Conservation (phyloP, 768 basidiomycete species). For the Kwoniella europaea region DNA sequence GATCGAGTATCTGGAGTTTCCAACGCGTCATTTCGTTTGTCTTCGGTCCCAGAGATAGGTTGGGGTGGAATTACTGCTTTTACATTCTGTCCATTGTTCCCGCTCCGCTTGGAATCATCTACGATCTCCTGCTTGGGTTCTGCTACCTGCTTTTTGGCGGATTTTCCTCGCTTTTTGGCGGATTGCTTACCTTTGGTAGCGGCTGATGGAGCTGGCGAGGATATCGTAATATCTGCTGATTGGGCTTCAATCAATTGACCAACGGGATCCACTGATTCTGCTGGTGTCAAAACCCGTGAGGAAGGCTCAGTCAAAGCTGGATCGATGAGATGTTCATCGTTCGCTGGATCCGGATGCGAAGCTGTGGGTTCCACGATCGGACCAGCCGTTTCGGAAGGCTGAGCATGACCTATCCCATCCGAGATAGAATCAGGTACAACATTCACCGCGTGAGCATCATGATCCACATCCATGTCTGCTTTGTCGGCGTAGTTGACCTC, state of each 20-base stretch:
- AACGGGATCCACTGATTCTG: neutral
- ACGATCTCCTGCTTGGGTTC: neutral
- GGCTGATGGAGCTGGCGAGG: neutral
- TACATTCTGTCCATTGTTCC: neutral
- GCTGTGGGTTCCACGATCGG: too few relatives aligned
- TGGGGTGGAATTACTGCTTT: neutral
- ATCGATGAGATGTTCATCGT: constrained; percentile 14
- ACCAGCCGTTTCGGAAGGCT: too few relatives aligned
- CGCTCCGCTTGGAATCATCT: neutral
- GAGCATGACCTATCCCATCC: too few relatives aligned
- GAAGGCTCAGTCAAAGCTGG: neutral
- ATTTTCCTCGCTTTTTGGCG: constrained; percentile 2
- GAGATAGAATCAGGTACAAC: too few relatives aligned
- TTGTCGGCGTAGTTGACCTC: constrained; percentile 15
- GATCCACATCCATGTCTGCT: constrained; percentile 62
- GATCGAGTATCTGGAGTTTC: neutral
- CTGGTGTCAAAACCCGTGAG: neutral
- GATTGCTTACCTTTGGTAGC: neutral
- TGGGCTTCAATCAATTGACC: neutral
- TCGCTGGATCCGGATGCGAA: neutral
- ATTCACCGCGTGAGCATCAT: constrained; percentile 21
- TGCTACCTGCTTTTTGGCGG: neutral
- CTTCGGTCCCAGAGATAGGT: neutral
- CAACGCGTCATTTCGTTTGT: neutral
- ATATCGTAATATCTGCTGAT: neutral